Percentiles rank a stretch among this genome's conserved stretches.
Conservation (phyloP, 306 rosid species). For the Rosa lucieae region DNA sequence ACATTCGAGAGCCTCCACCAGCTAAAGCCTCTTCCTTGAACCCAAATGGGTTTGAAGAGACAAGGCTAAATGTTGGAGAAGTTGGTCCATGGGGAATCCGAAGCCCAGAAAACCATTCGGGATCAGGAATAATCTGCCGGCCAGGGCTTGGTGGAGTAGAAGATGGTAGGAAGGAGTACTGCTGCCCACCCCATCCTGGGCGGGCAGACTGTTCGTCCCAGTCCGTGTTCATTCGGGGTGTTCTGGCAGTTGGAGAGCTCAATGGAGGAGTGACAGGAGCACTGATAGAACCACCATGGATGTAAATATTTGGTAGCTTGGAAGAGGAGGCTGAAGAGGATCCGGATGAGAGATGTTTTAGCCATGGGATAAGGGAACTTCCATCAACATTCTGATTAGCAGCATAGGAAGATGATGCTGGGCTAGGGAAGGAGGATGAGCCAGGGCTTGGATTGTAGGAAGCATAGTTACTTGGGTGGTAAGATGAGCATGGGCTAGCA, state of each 20-base stretch:
- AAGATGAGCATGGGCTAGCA: slow-evolving; percentile 74
- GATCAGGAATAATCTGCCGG: slow-evolving; percentile 55
- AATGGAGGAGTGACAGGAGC: slow-evolving; percentile 95
- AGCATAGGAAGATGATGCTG: slow-evolving; percentile 61
- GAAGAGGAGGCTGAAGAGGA: slow-evolving; percentile 78
- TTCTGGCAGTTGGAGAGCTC: slow-evolving; percentile 83
- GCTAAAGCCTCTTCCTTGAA: slow-evolving; percentile 61
- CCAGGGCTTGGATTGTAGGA: slow-evolving; percentile 92
- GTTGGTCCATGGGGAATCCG: slow-evolving; percentile 63
- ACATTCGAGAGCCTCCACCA: slow-evolving; percentile 70
- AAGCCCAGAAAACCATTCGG: slow-evolving; percentile 76
- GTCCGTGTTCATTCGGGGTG: slow-evolving; percentile 54
- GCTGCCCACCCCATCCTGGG: slow-evolving; percentile 53
- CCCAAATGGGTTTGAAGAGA: slow-evolving; percentile 79
- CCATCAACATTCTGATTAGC: slow-evolving; percentile 58
- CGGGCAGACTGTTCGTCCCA: slow-evolving; percentile 60
- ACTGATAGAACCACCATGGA: slow-evolving; percentile 67
- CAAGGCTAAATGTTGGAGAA: slow-evolving; percentile 85
- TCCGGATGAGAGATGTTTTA: slow-evolving; percentile 76
- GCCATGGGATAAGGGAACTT: slow-evolving; percentile 89
- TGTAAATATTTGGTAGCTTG: slow-evolving; percentile 57
- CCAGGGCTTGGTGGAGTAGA: slow-evolving; percentile 91
- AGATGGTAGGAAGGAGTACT: slow-evolving; percentile 59
- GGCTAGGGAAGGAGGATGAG: slow-evolving; percentile 88
- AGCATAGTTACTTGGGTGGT: slow-evolving; percentile 74